Evolutionary conservation across 2,329 filamentous ascomycete species (phyloP), one percentile per base, ranked within the genome.

Genomic region (Drechslerella dactyloides): DNA sequence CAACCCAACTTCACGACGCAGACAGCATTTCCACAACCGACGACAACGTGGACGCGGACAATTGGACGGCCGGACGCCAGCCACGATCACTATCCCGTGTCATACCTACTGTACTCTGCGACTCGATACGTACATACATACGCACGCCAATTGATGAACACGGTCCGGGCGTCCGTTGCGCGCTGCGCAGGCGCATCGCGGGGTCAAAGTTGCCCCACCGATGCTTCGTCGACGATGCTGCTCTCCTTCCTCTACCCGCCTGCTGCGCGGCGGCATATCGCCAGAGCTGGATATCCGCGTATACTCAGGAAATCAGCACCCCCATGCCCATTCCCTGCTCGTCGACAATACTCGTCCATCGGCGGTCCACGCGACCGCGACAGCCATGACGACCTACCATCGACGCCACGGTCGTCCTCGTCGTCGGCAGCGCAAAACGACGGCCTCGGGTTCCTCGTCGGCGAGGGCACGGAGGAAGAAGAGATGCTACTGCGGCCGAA

Each of bases 161-260:
- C 27, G 27, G 27, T 33, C 27, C 3, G 8, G 27, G 8, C 27
- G 27, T 33, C 27, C 8, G 27, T 8, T 3, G 27, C 27, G 27
- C 27, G 27, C n/a, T n/a, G n/a, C n/a, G n/a, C n/a, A n/a, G n/a
- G n/a, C 27, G 27, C 27, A 54, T 59, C 65, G 52, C 64, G 64
- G 55, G 56, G 63, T 33, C 27, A 33, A 8, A 33, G 3, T 55
- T n/a, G 17, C 27, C 53, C 35, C 13, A 23, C 5, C 5, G 42
- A 51, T 35, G 37, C 35, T 42, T 50, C 17, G 2, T 33, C 55
- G 23, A 48, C 57, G 23, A 53, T 17, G 15, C 62, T 64, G 58
- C 54, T 70, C 17, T 64, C 66, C 4, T 70, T 70, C 35, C 55
- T 70, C 11, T 70, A 70, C 51, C 66, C 66, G 1, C 15, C 54